Evolutionary conservation across 2,329 filamentous ascomycete species (phyloP).

Genomic region (Talaromyces sp.): DNA sequence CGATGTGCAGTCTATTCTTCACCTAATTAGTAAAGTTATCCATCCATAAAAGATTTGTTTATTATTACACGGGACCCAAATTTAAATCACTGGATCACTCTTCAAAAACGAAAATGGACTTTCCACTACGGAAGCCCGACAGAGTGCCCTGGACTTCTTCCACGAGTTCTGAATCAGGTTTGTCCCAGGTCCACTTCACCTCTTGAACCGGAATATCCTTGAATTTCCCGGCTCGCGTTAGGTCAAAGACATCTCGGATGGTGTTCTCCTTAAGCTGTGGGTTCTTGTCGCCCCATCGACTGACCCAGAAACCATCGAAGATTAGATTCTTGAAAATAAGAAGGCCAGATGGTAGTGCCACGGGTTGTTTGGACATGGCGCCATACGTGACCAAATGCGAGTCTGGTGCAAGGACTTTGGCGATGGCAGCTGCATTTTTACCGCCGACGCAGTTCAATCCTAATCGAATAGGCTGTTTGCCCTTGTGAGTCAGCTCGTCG

Average conservation of each 20-base stretch:
- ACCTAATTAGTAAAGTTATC: not conserved
- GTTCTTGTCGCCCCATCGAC: slow-evolving; percentile 75
- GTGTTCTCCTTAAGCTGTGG: slow-evolving; percentile 68
- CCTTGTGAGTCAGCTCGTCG: slow-evolving; percentile 65
- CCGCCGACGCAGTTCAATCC: slow-evolving; percentile 94
- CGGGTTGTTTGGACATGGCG: slow-evolving; percentile 85
- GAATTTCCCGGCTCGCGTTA: slow-evolving; percentile 72
- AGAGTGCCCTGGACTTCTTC: slow-evolving; percentile 76
- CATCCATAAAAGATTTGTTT: not conserved
- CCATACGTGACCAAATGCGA: slow-evolving; percentile 88
- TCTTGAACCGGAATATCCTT: slow-evolving; percentile 76
- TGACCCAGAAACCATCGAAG: slow-evolving; percentile 94
- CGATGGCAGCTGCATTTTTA: slow-evolving; percentile 70
- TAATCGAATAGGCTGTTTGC: slow-evolving; percentile 65
- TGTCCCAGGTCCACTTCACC: slow-evolving; percentile 77
- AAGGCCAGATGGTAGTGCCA: slow-evolving; percentile 72
- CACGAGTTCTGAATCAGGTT: slow-evolving; percentile 61
- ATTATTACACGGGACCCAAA: not conserved
- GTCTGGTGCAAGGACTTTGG: slow-evolving; percentile 63
- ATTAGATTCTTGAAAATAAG: slow-evolving; percentile 90
- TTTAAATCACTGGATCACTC: not conserved
- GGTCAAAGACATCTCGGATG: slow-evolving; percentile 73
- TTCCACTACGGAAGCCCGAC: slow-evolving; percentile 76
- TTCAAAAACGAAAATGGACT: slow-evolving; percentile 82
- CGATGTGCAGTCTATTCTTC: not conserved